Evolutionary conservation across 495 filamentous ascomycete species (phyloP).

Genomic region (Venustampulla echinocandica): DNA sequence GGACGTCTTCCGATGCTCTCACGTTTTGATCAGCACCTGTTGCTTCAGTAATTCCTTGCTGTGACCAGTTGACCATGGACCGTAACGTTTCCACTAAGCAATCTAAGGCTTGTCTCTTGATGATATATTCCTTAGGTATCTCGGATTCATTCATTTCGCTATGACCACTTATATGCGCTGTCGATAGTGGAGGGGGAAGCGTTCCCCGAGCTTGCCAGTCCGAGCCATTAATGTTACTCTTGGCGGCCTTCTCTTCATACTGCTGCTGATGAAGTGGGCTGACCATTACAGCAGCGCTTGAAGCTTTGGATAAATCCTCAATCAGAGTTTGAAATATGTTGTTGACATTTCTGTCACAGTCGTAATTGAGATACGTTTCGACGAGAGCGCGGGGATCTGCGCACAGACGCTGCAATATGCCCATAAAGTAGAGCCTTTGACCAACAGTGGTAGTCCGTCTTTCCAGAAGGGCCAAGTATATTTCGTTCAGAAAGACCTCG

Average conservation of each 20-base stretch:
- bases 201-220: constrained; percentile 83
- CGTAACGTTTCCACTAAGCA: constrained; percentile 79
- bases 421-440: constrained; percentile 88
- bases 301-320: constrained; percentile 81
- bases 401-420: constrained; percentile 72
- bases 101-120: constrained; percentile 83
- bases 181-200: constrained; percentile 76
- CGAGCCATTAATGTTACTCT: constrained; percentile 40
- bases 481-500: constrained; percentile 95
- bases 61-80: constrained; percentile 88
- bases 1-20: constrained; percentile 63
- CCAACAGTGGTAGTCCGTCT: constrained; percentile 75
- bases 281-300: constrained; percentile 65
- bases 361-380: constrained; percentile 97
- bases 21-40: constrained; percentile 43
- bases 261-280: constrained; percentile 70
- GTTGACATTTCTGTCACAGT: constrained; percentile 89
- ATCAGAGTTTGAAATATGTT: constrained; percentile 96
- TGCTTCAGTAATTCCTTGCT: constrained; percentile 58
- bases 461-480: constrained; percentile 90
- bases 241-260: constrained; percentile 69
- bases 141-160: constrained; percentile 52
- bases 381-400: constrained; percentile 83
- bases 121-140: constrained; percentile 73
- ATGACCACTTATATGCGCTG: constrained; percentile 53